These are phyloP conservation scores for Auricularia cornea DNA, from an alignment of 768 basidiomycete genomes.

Conservation along the genomic window DNA sequence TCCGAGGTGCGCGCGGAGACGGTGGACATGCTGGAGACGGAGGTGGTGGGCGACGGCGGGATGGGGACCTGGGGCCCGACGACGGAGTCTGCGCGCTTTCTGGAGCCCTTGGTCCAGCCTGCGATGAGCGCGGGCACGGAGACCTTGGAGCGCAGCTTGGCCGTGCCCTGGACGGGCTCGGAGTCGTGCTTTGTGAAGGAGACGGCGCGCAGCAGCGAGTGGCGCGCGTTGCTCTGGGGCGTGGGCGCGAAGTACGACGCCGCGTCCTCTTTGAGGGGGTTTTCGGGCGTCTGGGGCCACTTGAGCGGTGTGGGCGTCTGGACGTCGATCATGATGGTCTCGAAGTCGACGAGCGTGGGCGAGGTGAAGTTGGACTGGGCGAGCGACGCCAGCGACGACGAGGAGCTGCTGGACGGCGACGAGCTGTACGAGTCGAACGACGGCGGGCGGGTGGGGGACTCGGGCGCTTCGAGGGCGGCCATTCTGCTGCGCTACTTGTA, in stretches of 20 bases:
- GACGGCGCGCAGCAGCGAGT: background rate
- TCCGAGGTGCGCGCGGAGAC: background rate
- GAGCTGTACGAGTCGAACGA: background rate
- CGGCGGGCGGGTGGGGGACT: background rate
- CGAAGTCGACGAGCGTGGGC: background rate
- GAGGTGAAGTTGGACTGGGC: background rate
- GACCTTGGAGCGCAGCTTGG: background rate
- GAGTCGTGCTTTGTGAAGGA: background rate
- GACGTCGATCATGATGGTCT: background rate
- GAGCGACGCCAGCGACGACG: background rate
- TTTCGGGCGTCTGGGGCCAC: background rate
- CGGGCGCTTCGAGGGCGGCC: background rate
- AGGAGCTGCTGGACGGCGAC: background rate
- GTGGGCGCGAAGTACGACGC: background rate
- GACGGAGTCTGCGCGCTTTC: background rate
- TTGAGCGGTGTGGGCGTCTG: background rate
- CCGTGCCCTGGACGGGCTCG: background rate
- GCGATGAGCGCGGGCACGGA: background rate
- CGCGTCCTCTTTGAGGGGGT: background rate
- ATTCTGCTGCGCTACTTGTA: background rate
- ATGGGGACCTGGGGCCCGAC: too few species aligned
- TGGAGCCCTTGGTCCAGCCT: background rate
- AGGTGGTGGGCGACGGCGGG: background rate
- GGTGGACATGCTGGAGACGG: background rate
- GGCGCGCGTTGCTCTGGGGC: background rate